Conservation (phyloP, 75 land plant genomes). For the Picea glauca region DNA sequence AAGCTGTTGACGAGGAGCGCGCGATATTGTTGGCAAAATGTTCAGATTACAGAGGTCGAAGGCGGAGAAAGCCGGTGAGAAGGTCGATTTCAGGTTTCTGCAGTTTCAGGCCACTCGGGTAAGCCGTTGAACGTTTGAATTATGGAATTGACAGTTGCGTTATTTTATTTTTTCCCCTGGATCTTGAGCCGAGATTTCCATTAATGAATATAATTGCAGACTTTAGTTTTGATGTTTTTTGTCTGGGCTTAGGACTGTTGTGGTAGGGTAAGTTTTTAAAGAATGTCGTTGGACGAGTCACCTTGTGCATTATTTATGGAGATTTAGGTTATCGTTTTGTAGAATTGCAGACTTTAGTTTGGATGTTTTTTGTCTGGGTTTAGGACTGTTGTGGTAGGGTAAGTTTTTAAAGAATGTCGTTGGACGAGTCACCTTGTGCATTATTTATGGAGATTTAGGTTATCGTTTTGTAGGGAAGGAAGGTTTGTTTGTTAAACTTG, state of each 20-base stretch:
- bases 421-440: not conserved
- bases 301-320: not conserved
- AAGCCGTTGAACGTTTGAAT: not conserved
- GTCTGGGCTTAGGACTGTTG: too few species aligned
- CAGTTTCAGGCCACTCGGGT: slow-evolving; percentile 45
- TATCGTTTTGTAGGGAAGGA: not conserved
- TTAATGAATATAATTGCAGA: too few species aligned
- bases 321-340: not conserved
- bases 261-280: not conserved
- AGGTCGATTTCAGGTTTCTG: slow-evolving; percentile 53
- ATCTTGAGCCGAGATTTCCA: too few species aligned
- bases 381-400: too few species aligned
- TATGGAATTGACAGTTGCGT: too few species aligned
- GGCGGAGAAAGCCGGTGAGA: slow-evolving; percentile 33
- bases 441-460: not conserved
- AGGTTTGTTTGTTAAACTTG: not conserved
- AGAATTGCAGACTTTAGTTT: too few species aligned
- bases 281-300: not conserved
- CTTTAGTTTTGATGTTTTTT: too few species aligned
- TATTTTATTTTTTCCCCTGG: too few species aligned
- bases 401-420: not conserved
- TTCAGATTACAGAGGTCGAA: slow-evolving; percentile 43
- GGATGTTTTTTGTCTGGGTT: too few species aligned
- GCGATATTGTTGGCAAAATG: slow-evolving; percentile 19
- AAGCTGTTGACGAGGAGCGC: slow-evolving; percentile 8